Base-by-base conservation (phyloP, 2,329 filamentous ascomycete genomes). In the Dothideomycetidae sp. region DNA sequence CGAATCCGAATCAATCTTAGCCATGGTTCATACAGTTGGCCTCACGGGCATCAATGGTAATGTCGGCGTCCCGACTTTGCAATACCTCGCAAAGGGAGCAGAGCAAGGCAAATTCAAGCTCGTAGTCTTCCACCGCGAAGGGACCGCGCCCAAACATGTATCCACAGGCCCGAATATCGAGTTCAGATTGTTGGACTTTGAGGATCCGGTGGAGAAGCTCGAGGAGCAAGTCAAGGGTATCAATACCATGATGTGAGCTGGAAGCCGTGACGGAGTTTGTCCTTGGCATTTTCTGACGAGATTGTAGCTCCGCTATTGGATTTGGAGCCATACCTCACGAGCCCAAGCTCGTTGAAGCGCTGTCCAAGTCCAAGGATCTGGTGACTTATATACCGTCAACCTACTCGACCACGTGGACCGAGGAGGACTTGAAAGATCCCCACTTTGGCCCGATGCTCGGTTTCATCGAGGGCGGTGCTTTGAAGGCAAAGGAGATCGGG, bases 21-120 rank as follows among this genome's bases (percentile, higher is more conserved):
- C n/a, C 21, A 37, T 37, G 35, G 28, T 37, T 28, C 39, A 41
- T 15, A 33, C 29, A 5, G 34, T 41, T 21, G 34, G 34, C 10
- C 30, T 41, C n/a, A 4, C 19, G 17, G 39, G 39, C 23, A 23
- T 33, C 12, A 41, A 28, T 17, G 39, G 39, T 33, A 17, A 10
- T 39, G 21, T 26, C 7, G 21, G 21, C 7, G n/a, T 7, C n/a
- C 21, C 21, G 7, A 26, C 21, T 7, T 7, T n/a, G 7, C 21
- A 26, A 7, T 7, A 26, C 7, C 21, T 26, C n/a, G 21, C 21
- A 7, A n/a, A 26, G 21, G 7, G 7, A 7, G 21, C 21, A 7
- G 21, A 7, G 7, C 7, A 7, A n/a, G 21, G 21, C 7, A n/a
- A 26, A 26, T 7, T 26, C 21, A n/a, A 26, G n/a, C 21, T 26